These are phyloP conservation scores for Syzygium syzygioides DNA, from an alignment of 441 rosid genomes.

Conservation along the genomic window DNA sequence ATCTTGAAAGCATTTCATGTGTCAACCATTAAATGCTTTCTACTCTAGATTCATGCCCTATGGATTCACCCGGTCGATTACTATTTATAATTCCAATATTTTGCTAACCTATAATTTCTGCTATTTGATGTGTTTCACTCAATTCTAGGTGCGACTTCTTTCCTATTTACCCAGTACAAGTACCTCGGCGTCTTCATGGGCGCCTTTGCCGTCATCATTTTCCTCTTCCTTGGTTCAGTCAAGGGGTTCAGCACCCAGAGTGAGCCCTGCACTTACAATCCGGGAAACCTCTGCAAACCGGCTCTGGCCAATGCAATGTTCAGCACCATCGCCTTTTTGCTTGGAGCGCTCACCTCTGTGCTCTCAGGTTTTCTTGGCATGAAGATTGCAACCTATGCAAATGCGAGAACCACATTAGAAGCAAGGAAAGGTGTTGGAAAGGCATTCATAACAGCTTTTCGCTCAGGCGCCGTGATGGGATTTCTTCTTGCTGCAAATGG, in stretches of 20 bases:
- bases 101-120: neutral
- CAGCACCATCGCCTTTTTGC: slow-evolving; percentile 47
- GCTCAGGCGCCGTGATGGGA: slow-evolving; percentile 45
- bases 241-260: slow-evolving; percentile 44
- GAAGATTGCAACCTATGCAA: slow-evolving; percentile 47
- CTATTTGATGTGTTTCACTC: neutral
- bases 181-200: slow-evolving; percentile 34
- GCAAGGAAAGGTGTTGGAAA: slow-evolving; percentile 42
- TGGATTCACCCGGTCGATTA: neutral
- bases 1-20: neutral
- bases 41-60: neutral
- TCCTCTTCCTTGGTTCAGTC: slow-evolving; percentile 48
- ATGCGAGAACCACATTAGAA: slow-evolving; percentile 49
- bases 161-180: slow-evolving; percentile 38
- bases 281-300: slow-evolving; percentile 33
- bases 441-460: slow-evolving; percentile 39
- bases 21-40: neutral
- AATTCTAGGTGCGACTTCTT: slow-evolving; percentile 41
- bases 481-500: slow-evolving; percentile 50
- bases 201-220: slow-evolving; percentile 23
- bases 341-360: slow-evolving; percentile 40
- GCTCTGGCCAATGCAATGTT: slow-evolving; percentile 39
- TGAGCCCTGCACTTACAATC: slow-evolving; percentile 39
- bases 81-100: neutral
- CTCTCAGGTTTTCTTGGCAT: slow-evolving; percentile 49